Base-by-base conservation (phyloP, 768 basidiomycete species). In the Mrakia blollopis region DNA sequence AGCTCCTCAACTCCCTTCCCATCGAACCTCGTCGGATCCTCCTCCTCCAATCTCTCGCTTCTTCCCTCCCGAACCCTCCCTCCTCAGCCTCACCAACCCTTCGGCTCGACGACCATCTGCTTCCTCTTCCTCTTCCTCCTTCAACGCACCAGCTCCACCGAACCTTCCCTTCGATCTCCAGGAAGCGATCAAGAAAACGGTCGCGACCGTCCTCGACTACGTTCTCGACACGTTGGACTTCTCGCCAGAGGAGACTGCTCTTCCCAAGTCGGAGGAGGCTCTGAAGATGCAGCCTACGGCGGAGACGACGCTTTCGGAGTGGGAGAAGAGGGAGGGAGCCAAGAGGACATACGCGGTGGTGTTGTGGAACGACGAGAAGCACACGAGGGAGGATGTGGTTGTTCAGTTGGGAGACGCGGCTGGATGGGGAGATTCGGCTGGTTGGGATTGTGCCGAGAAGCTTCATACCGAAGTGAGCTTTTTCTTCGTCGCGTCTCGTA, bases 321-420 rank as follows among this genome's bases (percentile, higher is more conserved):
- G 50, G 76, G 60, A 67, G 71, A 63, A 32, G 71, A 67, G 54
- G 41, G 30, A 30, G 39, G 25, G 61, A 21, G 47, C 47, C 37
- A 35, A 3, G 41, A 63, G 28, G 6, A 78, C 79, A 35, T 79
- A 90, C 80, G 90, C 91, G 62, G 87, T 98, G 76, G 86, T 96
- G 37, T 84, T 98, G 7, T 98, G 94, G 94, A 94, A 95, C 85
- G 95, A 97, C 83, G 97, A 99, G 83, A 96, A 95, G 80, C 97
- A 98, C 83, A 94, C 93, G 0, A 91, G 91, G 80, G 90, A 91
- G 71, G 94, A 98, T 81, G 90, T 97, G 73, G 90, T 82, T n/a
- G 63, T 81, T 14, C 84, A 84, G 74, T 78, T 83, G 0, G 72
- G 82, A 6, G 79, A 82, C 70, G 83, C 82, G 2, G 73, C 80